Evolutionary conservation across 2,329 filamentous ascomycete species (phyloP).

Genomic region (Paraphoma chrysanthemicola): DNA sequence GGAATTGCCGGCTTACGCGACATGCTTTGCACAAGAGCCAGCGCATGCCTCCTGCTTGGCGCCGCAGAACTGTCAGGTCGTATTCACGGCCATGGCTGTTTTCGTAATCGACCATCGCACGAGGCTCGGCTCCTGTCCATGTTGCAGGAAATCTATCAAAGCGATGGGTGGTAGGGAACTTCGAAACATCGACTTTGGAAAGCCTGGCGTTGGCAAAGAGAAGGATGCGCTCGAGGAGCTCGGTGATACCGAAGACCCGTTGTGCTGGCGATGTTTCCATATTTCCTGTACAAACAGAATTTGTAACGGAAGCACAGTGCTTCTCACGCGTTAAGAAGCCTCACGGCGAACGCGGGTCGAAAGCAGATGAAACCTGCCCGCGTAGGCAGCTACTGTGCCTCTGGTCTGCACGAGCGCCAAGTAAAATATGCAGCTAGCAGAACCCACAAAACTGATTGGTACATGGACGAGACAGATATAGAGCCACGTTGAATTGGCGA

Average conservation of each 20-base stretch:
- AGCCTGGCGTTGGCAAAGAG: neutral
- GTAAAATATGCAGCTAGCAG: neutral
- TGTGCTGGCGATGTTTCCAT: neutral
- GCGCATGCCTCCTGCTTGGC: neutral
- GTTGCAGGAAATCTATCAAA: neutral
- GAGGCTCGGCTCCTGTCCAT: neutral
- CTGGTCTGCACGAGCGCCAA: neutral
- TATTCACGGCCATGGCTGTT: neutral
- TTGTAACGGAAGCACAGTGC: too few species aligned
- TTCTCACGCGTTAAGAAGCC: too few species aligned
- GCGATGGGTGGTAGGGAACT: neutral
- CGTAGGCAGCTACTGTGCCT: neutral
- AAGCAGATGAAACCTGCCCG: neutral
- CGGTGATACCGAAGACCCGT: neutral
- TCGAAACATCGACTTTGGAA: neutral
- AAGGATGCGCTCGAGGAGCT: neutral
- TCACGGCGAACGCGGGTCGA: too few species aligned
- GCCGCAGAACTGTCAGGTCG: neutral
- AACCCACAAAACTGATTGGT: neutral
- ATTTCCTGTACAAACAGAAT: too few species aligned
- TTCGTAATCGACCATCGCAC: neutral
- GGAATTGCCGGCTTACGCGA: neutral
- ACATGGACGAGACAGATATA: neutral
- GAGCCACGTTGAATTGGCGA: neutral
- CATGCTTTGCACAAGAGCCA: neutral